Base-by-base conservation (phyloP, 108 stramenopile genomes). In the Fistulifera solaris region DNA sequence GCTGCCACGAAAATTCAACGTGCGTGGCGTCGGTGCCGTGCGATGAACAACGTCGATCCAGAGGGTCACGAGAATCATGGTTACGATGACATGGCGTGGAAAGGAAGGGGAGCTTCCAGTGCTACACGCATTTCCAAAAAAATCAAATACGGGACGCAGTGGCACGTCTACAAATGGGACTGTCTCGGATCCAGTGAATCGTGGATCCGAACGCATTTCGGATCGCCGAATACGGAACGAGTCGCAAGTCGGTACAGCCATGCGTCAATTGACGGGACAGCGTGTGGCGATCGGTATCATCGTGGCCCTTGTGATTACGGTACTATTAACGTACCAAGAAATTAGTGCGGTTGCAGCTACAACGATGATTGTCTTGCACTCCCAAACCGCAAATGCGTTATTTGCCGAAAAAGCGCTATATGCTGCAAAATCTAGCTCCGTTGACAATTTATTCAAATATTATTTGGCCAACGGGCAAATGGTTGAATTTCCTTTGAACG, bases 241-340 rank as follows among this genome's bases (percentile, higher is more conserved):
- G 40, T 71, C 73, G 7, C 72, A 79, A 58, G 70, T 79, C 27
- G 83, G 83, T 55, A 75, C 69, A 51, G 85, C 80, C 42, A 90
- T 87, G 89, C 72, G 80, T 38, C 73, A 78, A 48, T 44, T 83
- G 14, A 84, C 85, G 0, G 85, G 82, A 25, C 77, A 83, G 55
- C 69, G 85, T 0, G 89, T 90, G 0, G 89, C 81, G 13, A 42
- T 83, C 14, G 82, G 80, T 5, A 73, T 75, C 38, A 61, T 88
- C 41, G 3, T 84, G 38, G 65, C 68, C 14, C 47, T 78, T 14
- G 25, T 82, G 7, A 38, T 75, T 11, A 78, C 76, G 1, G 66
- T 80, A 11, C 44, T 83, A 8, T 80, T 80, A 48, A 77, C 72
- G 2, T 76, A 77, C 50, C 54, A 68, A 1, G 67, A 69, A 40